These are phyloP conservation scores for Aspergillus carlsbadensis DNA, from an alignment of 495 filamentous ascomycete genomes.

Conservation along the genomic window DNA sequence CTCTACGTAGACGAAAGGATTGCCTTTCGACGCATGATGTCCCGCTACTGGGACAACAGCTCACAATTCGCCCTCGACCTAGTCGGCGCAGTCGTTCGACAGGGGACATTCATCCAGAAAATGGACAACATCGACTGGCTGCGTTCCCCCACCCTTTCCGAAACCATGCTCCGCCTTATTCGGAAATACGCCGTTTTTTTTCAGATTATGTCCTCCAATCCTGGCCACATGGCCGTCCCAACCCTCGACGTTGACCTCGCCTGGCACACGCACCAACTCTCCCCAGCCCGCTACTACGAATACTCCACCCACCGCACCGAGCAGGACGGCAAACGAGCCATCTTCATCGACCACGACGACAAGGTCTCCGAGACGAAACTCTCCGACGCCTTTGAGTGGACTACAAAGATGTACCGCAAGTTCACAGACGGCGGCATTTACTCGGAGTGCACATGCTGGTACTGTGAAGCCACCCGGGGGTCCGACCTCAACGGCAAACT, in stretches of 20 bases:
- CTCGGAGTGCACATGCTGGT: conserved; percentile 87
- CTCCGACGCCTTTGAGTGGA: conserved; percentile 69
- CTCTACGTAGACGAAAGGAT: conserved; percentile 39
- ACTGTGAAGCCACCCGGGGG: conserved; percentile 77
- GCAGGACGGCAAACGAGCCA: neutral
- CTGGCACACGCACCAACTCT: conserved; percentile 70
- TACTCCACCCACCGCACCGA: conserved; percentile 39
- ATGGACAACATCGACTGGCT: conserved; percentile 80
- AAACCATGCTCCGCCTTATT: conserved; percentile 67
- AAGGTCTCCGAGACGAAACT: conserved; percentile 68
- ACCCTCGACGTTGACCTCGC: conserved; percentile 87
- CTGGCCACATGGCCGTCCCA: conserved; percentile 62
- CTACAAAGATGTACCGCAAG: conserved; percentile 65
- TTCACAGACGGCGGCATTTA: conserved; percentile 61
- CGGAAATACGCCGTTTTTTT: conserved; percentile 72
- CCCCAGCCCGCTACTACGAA: conserved; percentile 60
- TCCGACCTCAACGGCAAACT: conserved; percentile 48
- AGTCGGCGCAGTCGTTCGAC: conserved; percentile 74
- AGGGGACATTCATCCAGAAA: conserved; percentile 77
- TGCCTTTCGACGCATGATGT: conserved; percentile 71
- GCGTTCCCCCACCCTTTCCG: conserved; percentile 59
- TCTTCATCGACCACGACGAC: conserved; percentile 85
- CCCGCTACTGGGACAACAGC: conserved; percentile 75
- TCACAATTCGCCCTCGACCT: conserved; percentile 73
- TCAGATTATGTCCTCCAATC: conserved; percentile 57